Evolutionary conservation across 257 asterid species (phyloP), one percentile per base, ranked within the genome.

Genomic region (Paulownia fortunei): DNA sequence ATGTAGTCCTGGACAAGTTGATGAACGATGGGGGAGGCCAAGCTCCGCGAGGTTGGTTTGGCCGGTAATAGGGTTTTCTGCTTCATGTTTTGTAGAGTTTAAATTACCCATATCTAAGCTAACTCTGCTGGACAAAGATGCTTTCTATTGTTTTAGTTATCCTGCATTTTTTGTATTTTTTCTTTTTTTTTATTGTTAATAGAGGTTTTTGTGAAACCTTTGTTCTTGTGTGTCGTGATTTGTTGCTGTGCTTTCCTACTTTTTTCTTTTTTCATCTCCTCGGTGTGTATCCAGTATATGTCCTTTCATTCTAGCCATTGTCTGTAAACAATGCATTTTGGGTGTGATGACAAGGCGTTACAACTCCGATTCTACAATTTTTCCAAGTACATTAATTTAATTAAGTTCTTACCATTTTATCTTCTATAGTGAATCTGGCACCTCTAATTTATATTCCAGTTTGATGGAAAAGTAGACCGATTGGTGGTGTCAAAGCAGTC

Each of bases 1-100:
- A 96, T 81, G 73, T 89, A 21, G 99, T 96, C 41, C 76, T 96
- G 83, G 99, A 96, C 89, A 96, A 93, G 86, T 84, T 96, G 90
- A 96, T 96, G 99, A 96, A 93, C 69, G 94, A 85, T 23, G 92
- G 92, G 77, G 96, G 89, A 0, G 92, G 82, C 63, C 94, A 91
- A 86, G 91, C 73, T 63, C 91, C 82, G 0, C 86, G 92, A 81
- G 91, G 87, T 54, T 93, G 97, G 97, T 87, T 88, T 86, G 93
- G 92, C 65, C 92, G 90, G 86, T 93, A 69, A 82, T 10, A 32
- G 55, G 64, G 47, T 71, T 27, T 34, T 67, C 66, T 76, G 70
- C 34, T 44, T 61, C 52, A 16, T 72, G 85, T 55, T 64, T 6
- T 86, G 89, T 91, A 87, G 81, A 88, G 86, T 71, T 69, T 51